Conservation (phyloP, 2,329 filamentous ascomycete species). For the Pseudofabraea citricarpa region DNA sequence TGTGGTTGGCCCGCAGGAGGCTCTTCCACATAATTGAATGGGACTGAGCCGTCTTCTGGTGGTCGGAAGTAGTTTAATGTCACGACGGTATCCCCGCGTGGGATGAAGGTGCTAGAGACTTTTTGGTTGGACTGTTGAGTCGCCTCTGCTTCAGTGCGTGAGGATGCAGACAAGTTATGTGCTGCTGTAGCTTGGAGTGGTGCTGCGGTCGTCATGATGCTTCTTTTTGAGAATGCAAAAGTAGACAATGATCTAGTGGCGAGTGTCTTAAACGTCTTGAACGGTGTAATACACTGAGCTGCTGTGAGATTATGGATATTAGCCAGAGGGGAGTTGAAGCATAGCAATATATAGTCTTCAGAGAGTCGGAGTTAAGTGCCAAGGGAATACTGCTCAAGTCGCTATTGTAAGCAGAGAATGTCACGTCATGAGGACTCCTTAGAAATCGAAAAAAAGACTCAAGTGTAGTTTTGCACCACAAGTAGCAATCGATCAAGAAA, state of each 20-base stretch:
- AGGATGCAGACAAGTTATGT: constrained; percentile 31
- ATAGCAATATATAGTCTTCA: not conserved
- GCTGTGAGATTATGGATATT: not conserved
- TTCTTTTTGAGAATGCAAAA: not conserved
- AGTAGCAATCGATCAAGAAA: no score
- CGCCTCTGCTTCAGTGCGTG: constrained; percentile 17
- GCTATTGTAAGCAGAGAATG: not conserved
- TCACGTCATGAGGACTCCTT: constrained; percentile 1
- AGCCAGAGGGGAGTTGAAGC: not conserved
- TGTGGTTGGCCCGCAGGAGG: constrained; percentile 22
- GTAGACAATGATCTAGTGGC: not conserved
- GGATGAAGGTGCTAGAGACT: constrained; percentile 22
- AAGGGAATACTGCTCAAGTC: not conserved
- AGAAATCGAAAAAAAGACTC: not conserved
- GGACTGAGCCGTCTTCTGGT: constrained; percentile 46
- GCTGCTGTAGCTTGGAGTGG: constrained; percentile 33
- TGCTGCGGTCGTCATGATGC: constrained; percentile 34
- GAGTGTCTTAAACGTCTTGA: constrained; percentile 1
- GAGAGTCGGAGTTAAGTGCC: not conserved
- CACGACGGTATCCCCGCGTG: constrained; percentile 46
- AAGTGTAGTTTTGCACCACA: not conserved
- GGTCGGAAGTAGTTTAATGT: constrained; percentile 48
- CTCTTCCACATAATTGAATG: constrained; percentile 50
- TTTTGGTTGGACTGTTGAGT: constrained; percentile 6
- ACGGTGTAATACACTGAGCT: not conserved